Base-by-base conservation (phyloP, 257 asterid species). In the Solanum sitiens region DNA sequence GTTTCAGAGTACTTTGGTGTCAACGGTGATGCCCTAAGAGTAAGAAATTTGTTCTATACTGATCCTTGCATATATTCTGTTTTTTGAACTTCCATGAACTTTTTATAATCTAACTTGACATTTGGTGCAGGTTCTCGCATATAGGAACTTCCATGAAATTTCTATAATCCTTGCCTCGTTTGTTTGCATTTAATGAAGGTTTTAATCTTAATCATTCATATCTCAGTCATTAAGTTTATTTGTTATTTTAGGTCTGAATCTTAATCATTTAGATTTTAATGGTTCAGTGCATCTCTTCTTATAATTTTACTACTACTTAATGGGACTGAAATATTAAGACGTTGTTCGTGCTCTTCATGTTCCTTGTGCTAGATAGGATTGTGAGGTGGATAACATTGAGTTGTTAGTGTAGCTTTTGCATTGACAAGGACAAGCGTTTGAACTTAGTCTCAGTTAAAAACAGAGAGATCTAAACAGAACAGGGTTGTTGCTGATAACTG, bases 1-100 rank as follows among this genome's bases (percentile, higher is more conserved):
- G 96, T 95, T 87, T 92, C 98, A 7, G 98, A 94, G 23, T 94
- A 94, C 93, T 97, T 94, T 87, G 99, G 99, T 86, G 95, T 93
- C 70, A 89, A 87, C 33, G 95, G 91, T 87, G 96, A 90, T 85
- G 91, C 92, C 84, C 89, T 96, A 86, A 91, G 84, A 74, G 99
- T 96, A 93, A 90, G 93, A 83, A 30, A 76, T 79, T 87, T 88
- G 68, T 30, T 27, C 30, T n/a, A n/a, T 32, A 37, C 75, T 45
- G 75, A 4, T 84, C 71, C 40, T n/a, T 25, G 65, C 63, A 25
- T 21, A 42, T 27, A 30, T 44, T 77, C 33, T 77, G 15, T 27
- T 44, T 77, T 25, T 25, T 2, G 23, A 75, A 44, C 37, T 42
- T 42, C 61, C 84, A 42, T 42, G 27, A 42, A 42, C 61, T 77